These are phyloP conservation scores for Nannochloropsis granulata DNA, from an alignment of 108 stramenopile genomes.

Conservation along the genomic window DNA sequence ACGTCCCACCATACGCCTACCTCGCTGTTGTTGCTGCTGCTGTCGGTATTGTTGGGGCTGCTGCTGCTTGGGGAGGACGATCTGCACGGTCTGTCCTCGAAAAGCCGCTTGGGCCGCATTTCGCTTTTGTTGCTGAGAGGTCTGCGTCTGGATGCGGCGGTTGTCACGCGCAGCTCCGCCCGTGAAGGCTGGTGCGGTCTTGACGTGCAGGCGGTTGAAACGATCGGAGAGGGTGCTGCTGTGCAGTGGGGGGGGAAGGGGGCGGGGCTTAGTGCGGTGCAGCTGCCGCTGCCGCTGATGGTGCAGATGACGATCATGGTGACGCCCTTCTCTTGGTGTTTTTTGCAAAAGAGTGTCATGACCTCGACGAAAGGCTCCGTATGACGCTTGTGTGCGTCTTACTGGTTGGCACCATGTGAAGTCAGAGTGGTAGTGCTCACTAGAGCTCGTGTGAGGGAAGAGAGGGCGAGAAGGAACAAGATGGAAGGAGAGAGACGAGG, in stretches of 20 bases:
- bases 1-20: background rate
- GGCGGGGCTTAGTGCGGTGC: background rate
- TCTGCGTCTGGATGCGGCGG: background rate
- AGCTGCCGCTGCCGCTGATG: too few relatives aligned
- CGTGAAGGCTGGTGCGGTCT: background rate
- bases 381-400: too few relatives aligned
- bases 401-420: too few relatives aligned
- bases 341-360: too few relatives aligned
- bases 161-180: background rate
- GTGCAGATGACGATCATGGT: too few relatives aligned
- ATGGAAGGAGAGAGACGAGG: background rate
- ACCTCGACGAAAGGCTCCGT: too few relatives aligned
- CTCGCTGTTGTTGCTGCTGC: background rate
- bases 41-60: too few relatives aligned
- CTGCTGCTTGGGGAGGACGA: background rate
- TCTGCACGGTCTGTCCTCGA: background rate
- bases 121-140: background rate
- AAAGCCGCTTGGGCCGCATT: background rate
- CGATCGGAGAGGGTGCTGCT: background rate
- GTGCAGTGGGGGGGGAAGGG: background rate
- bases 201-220: background rate
- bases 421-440: too few relatives aligned
- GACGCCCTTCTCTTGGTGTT: too few relatives aligned
- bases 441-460: too few relatives aligned
- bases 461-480: too few relatives aligned